These are phyloP conservation scores for Striga asiatica DNA, from an alignment of 257 asterid species.

Conservation along the genomic window DNA sequence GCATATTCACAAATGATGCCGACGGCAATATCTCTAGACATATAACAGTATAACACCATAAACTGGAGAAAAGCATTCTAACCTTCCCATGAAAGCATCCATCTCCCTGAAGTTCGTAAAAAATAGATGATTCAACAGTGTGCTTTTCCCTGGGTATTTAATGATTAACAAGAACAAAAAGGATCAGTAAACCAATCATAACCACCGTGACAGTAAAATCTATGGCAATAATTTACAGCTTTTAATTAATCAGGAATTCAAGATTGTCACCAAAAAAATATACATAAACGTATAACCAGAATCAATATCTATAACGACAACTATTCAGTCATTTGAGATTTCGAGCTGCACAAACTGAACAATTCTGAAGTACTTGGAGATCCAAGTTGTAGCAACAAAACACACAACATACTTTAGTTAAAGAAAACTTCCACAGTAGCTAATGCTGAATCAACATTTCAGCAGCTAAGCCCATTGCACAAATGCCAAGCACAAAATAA, in stretches of 20 bases:
- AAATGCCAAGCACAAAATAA: too few species aligned
- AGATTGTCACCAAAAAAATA: not conserved
- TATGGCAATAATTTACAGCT: not conserved
- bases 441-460: too few species aligned
- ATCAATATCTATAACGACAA: too few species aligned
- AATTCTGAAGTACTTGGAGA: too few species aligned
- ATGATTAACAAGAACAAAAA: not conserved
- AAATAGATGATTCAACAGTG: conserved; percentile 35
- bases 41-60: not conserved
- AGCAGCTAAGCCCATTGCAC: not conserved
- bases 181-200: not conserved
- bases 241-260: not conserved
- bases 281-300: too few species aligned
- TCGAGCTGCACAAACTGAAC: too few species aligned
- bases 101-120: conserved; percentile 34
- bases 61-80: not conserved
- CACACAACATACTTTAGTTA: too few species aligned
- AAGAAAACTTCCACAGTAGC: too few species aligned
- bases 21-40: too few species aligned
- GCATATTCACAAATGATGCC: not conserved
- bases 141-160: conserved; percentile 30
- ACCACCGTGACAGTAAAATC: too few species aligned
- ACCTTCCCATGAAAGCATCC: conserved; percentile 33
- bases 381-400: too few species aligned
- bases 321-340: too few species aligned